A percentile compares a stretch with the other conserved stretches of the same genome.
phyloP scores from a whole-genome alignment of 2,329 filamentous ascomycete species.

The Dryadomyces quercus-mongolicae region DNA sequence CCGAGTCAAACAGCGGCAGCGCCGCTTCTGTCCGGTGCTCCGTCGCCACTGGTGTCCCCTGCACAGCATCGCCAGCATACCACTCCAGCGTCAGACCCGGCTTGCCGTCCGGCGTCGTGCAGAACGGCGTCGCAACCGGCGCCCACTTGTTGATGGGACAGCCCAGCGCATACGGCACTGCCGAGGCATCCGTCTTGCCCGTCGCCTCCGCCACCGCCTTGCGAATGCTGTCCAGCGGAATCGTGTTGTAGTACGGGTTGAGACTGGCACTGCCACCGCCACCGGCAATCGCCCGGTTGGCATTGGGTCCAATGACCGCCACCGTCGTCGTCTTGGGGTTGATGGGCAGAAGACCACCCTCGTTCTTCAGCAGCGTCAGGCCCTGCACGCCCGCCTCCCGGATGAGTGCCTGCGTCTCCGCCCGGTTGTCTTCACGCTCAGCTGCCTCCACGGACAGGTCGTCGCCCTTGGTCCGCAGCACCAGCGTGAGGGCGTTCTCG shows the following conservation, averaged over 20 bases:
- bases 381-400: not conserved
- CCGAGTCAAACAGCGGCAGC: slow-evolving; percentile 60
- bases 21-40: slow-evolving; percentile 53
- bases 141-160: slow-evolving; percentile 56
- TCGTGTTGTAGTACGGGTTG: slow-evolving; percentile 56
- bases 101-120: slow-evolving; percentile 41
- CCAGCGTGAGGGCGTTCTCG: not conserved
- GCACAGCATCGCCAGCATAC: slow-evolving; percentile 50
- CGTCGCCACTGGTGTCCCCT: slow-evolving; percentile 41
- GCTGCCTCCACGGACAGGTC: not conserved
- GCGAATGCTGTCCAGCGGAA: slow-evolving; percentile 51
- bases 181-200: slow-evolving; percentile 32
- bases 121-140: slow-evolving; percentile 48
- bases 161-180: slow-evolving; percentile 48
- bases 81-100: slow-evolving; percentile 53
- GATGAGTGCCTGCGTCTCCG: not conserved
- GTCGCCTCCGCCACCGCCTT: slow-evolving; percentile 27
- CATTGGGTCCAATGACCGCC: slow-evolving; percentile 35
- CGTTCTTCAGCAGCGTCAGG: slow-evolving; percentile 28
- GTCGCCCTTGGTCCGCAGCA: not conserved
- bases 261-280: slow-evolving; percentile 27
- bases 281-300: slow-evolving; percentile 15
- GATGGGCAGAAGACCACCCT: slow-evolving; percentile 37
- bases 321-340: slow-evolving; percentile 15
- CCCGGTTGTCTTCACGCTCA: not conserved